Evolutionary conservation across 129 eudicot species (phyloP).

Genomic region (Tanacetum coccineum): DNA sequence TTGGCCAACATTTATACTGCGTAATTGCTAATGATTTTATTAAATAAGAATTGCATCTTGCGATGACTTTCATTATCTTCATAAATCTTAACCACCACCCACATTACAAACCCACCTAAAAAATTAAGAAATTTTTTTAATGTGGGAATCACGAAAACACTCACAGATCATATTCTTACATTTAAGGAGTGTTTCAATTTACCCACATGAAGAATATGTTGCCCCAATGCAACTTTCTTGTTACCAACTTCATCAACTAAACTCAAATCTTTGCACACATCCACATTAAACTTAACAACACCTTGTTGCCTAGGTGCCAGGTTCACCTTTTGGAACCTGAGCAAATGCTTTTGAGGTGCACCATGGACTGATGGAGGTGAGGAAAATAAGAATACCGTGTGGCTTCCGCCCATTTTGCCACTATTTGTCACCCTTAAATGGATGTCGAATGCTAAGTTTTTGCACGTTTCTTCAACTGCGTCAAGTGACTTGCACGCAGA

Average conservation of each 20-base stretch:
- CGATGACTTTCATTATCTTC: constrained; percentile 26
- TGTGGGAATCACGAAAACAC: constrained; percentile 20
- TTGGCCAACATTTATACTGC: too few relatives aligned
- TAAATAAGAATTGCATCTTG: constrained; percentile 36
- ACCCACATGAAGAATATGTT: constrained; percentile 78
- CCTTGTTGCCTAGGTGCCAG: constrained; percentile 57
- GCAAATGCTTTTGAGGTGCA: constrained; percentile 76
- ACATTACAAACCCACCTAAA: constrained; percentile 18
- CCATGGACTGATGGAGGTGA: constrained; percentile 78
- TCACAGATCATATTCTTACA: constrained; percentile 45
- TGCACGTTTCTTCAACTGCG: constrained; percentile 54
- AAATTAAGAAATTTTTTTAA: constrained; percentile 11
- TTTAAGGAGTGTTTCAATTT: constrained; percentile 65
- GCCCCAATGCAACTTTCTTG: constrained; percentile 74
- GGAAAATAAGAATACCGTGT: constrained; percentile 74
- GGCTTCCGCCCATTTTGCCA: constrained; percentile 59
- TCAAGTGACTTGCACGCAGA: constrained; percentile 67
- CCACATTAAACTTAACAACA: constrained; percentile 58
- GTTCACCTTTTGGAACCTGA: constrained; percentile 72
- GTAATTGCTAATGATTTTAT: background rate
- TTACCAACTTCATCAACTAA: constrained; percentile 83
- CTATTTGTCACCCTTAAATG: constrained; percentile 59
- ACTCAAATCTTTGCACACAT: constrained; percentile 89
- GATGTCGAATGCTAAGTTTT: constrained; percentile 44
- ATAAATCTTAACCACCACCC: constrained; percentile 15